Evolutionary conservation across 305 asterid species (phyloP).

Genomic region (Striga hermonthica): DNA sequence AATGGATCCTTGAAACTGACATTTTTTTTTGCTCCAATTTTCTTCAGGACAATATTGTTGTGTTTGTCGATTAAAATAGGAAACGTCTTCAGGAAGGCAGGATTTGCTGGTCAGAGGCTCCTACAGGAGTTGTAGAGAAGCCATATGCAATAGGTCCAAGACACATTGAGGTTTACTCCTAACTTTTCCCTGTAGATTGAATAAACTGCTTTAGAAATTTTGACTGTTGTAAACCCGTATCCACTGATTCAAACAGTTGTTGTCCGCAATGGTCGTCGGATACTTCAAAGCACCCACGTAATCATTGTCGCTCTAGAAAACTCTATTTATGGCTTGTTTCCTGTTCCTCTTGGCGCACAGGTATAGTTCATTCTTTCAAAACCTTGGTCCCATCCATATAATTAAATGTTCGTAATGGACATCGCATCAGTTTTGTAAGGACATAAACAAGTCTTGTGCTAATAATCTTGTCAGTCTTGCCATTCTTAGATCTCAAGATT

Average conservation of each 20-base stretch:
- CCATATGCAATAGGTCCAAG: conserved; percentile 94
- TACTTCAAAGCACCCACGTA: conserved; percentile 61
- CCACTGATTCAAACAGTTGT: conserved; percentile 92
- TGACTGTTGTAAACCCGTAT: conserved; percentile 53
- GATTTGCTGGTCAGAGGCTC: conserved; percentile 99
- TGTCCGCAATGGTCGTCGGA: conserved; percentile 81
- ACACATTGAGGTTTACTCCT: conserved; percentile 63
- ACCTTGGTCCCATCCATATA: conserved; percentile 7
- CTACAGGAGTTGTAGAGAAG: conserved; percentile 67
- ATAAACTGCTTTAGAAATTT: conserved; percentile 25
- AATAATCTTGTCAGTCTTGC: conserved; percentile 14
- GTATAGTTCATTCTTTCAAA: conserved; percentile 40
- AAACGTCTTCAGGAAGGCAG: conserved; percentile 97
- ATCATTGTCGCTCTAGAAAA: conserved; percentile 74
- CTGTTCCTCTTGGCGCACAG: conserved; percentile 99
- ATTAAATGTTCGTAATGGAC: conserved; percentile 8
- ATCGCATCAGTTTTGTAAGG: conserved; percentile 6
- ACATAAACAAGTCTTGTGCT: conserved; percentile 24
- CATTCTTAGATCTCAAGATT: conserved; percentile 23
- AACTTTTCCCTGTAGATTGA: background rate
- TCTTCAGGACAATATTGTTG: conserved; percentile 91
- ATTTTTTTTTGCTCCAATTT: conserved; percentile 26
- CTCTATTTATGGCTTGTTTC: conserved; percentile 85
- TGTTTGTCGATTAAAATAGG: conserved; percentile 95
- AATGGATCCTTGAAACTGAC: conserved; percentile 20